These are phyloP conservation scores for Euphorbia celastroides DNA, from an alignment of 441 rosid species.

Conservation along the genomic window DNA sequence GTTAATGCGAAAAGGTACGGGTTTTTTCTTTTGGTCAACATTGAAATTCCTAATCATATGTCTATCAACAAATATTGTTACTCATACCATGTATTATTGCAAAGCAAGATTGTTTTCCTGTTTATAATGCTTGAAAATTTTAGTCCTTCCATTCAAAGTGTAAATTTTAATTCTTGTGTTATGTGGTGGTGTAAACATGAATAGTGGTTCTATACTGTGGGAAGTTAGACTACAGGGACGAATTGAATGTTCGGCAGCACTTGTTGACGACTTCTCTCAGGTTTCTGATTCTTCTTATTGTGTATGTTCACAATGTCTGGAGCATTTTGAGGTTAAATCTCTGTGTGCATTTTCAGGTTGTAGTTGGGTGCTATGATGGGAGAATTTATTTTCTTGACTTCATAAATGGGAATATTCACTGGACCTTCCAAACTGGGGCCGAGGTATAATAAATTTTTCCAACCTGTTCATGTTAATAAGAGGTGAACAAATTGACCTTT, in stretches of 20 bases:
- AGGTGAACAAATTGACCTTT: background rate
- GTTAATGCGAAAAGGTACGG: constrained; percentile 66
- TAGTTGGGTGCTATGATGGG: constrained; percentile 87
- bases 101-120: background rate
- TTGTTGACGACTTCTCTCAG: constrained; percentile 75
- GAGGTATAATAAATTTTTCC: constrained; percentile 48
- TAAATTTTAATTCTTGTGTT: constrained; percentile 16
- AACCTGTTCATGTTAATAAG: constrained; percentile 3
- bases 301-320: constrained; percentile 12
- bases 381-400: constrained; percentile 75
- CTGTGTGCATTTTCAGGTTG: constrained; percentile 44
- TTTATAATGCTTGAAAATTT: constrained; percentile 11
- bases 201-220: constrained; percentile 81
- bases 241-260: constrained; percentile 79
- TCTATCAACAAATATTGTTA: background rate
- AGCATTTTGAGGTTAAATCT: constrained; percentile 13
- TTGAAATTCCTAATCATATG: background rate
- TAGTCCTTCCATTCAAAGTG: constrained; percentile 3
- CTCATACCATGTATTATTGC: background rate
- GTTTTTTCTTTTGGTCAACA: constrained; percentile 6
- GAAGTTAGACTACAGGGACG: constrained; percentile 69
- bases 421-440: constrained; percentile 84
- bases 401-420: constrained; percentile 50
- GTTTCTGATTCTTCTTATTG: constrained; percentile 29
- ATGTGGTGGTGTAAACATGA: constrained; percentile 9